These are phyloP conservation scores for Pulveroboletus sp. DNA, from an alignment of 768 basidiomycete genomes.

Conservation along the genomic window DNA sequence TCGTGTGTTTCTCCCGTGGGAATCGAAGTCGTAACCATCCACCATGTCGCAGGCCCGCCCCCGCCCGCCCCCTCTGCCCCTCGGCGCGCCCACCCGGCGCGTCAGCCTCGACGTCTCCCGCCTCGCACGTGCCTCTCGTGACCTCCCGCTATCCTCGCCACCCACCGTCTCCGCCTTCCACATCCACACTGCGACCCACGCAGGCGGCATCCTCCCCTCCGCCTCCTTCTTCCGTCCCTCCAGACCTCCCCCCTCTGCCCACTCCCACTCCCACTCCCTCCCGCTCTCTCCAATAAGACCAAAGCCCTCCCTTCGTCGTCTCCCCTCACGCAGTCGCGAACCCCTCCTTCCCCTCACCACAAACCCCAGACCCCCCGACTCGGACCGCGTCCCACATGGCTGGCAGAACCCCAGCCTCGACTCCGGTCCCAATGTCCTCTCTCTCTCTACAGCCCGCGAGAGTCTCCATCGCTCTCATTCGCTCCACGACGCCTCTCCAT, in stretches of 20 bases:
- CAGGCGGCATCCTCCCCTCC: constrained; percentile 72
- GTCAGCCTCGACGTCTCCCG: constrained; percentile 19
- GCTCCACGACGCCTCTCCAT: constrained; percentile 6
- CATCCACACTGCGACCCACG: constrained; percentile 66
- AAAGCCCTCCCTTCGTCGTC: constrained; percentile 27
- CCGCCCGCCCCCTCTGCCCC: constrained; percentile 1
- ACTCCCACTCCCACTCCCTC: constrained; percentile 32
- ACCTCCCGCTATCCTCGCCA: constrained; percentile 25
- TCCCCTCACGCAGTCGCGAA: constrained; percentile 59
- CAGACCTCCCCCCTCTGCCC: constrained; percentile 51
- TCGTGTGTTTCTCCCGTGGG: constrained; percentile 16
- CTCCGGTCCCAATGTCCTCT: constrained; percentile 36
- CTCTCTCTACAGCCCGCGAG: constrained; percentile 1
- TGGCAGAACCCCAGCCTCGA: constrained; percentile 52
- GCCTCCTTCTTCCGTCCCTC: constrained; percentile 76
- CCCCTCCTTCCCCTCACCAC: constrained; percentile 56
- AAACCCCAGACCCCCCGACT: not conserved
- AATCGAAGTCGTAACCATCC: not conserved
- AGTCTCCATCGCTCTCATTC: constrained; percentile 10
- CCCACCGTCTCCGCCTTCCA: constrained; percentile 31
- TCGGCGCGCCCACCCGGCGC: not conserved
- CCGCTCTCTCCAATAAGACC: constrained; percentile 38
- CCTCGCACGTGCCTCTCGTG: constrained; percentile 5
- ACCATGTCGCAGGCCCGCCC: not conserved
- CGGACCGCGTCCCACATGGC: constrained; percentile 49